phyloP scores from a whole-genome alignment of 1,139 yeast species.

The Blastobotrys ciferrii region DNA sequence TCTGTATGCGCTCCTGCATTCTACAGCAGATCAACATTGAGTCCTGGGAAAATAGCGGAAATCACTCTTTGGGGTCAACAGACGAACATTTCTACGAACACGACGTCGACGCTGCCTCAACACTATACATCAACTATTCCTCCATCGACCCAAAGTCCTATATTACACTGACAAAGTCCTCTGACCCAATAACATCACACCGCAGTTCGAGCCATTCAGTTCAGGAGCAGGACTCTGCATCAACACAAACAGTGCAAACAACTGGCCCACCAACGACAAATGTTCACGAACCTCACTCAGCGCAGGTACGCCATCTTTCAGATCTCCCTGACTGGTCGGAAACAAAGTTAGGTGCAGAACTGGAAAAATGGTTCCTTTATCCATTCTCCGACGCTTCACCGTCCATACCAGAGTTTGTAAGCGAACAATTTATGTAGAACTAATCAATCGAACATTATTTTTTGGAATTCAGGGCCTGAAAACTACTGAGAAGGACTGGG shows the following conservation, averaged over 20 bases:
- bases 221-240: no score
- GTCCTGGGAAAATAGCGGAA: no score
- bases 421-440: neutral
- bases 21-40: no score
- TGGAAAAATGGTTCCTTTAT: constrained; percentile 13
- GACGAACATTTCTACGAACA: constrained; percentile 8
- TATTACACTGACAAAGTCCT: neutral
- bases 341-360: constrained; percentile 12
- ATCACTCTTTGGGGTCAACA: neutral
- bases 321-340: constrained; percentile 9
- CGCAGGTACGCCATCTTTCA: neutral
- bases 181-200: no score
- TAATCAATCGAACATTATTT: neutral
- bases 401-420: neutral
- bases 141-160: neutral
- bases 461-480: no score
- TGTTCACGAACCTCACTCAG: constrained; percentile 4
- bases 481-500: no score
- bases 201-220: no score
- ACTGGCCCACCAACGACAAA: neutral
- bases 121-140: neutral
- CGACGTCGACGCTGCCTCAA: neutral
- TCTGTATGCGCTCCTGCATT: neutral
- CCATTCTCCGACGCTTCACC: constrained; percentile 11
- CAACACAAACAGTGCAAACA: no score